Base-by-base conservation (phyloP, 345 rosid species). In the Salix suchowensis region DNA sequence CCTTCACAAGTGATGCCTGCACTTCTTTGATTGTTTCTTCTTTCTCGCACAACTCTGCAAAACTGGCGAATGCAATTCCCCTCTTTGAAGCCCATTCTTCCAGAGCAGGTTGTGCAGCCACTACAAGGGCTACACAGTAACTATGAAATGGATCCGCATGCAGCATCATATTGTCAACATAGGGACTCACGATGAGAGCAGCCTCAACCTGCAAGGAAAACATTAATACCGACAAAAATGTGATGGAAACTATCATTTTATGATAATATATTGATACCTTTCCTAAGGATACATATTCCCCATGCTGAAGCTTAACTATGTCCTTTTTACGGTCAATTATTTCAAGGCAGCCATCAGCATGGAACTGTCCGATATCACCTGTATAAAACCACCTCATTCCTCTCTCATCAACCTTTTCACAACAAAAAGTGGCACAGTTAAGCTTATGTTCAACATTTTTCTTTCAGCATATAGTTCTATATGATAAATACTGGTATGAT, bases 321-420 rank as follows among this genome's bases (percentile, higher is more conserved):
- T 96, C 99, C 78, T 96, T 96, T 74, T 91, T 96, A 7, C 98
- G 94, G 82, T 96, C 98, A 82, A 92, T 85, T 71, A 96, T 96
- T 92, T 96, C 97, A 50, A 96, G 96, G 85, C 99, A 96, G 71
- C 98, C 98, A 79, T 96, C 99, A 21, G 91, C 68, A 58, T 96
- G 99, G 81, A 96, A 85, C 82, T 82, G 91, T 79, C 99, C 99
- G 26, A 96, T 84, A 79, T 96, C 99, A 50, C 98, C 99, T 5
- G 98, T 90, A 80, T 92, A 96, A 91, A 96, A 96, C 98, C 99
- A 96, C 84, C 86, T 89, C 96, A 90, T 91, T 77, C 97, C 97
- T 84, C 85, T 92, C 86, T 88, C 94, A 79, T 96, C 98, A 75
- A 90, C 97, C 99, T 96, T 84, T 75, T 73, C 67, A 78, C 19